Conservation (phyloP, 768 basidiomycete species). For the Suillus lakei region DNA sequence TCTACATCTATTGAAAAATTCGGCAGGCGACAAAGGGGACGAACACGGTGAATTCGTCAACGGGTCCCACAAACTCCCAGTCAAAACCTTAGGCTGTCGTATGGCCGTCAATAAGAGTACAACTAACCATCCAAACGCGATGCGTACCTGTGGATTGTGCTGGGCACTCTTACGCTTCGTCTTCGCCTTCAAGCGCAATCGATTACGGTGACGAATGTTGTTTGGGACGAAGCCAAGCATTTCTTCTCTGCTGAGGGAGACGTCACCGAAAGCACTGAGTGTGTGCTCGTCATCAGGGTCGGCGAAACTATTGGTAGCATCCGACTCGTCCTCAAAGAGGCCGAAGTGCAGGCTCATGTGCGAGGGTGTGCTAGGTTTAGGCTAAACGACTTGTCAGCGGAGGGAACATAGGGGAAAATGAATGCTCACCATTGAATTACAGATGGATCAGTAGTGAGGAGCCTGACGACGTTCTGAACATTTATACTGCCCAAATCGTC, state of each 20-base stretch:
- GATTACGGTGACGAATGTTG: slow-evolving; percentile 6
- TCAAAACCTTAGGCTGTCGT: not conserved
- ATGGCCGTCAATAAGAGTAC: not conserved
- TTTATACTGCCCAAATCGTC: not conserved
- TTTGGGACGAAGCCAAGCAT: slow-evolving; percentile 32
- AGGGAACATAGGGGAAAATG: not conserved
- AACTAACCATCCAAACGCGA: not conserved
- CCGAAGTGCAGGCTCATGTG: not conserved
- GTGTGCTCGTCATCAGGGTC: slow-evolving; percentile 43
- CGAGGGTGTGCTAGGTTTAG: not conserved
- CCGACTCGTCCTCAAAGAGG: not conserved
- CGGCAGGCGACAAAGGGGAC: not conserved
- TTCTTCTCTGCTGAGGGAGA: slow-evolving; percentile 44
- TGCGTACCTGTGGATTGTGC: not conserved
- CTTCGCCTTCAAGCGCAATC: slow-evolving; percentile 28
- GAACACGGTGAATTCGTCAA: not conserved
- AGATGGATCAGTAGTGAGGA: not conserved
- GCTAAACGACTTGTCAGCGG: not conserved
- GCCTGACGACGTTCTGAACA: not conserved
- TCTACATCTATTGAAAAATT: not conserved
- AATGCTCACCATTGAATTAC: not conserved
- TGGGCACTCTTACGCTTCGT: slow-evolving; percentile 12
- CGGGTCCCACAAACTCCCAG: not conserved
- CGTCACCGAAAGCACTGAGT: slow-evolving; percentile 50
- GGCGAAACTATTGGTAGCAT: not conserved